These are phyloP conservation scores for Casuarina glauca DNA, from an alignment of 306 rosid species.

Conservation along the genomic window DNA sequence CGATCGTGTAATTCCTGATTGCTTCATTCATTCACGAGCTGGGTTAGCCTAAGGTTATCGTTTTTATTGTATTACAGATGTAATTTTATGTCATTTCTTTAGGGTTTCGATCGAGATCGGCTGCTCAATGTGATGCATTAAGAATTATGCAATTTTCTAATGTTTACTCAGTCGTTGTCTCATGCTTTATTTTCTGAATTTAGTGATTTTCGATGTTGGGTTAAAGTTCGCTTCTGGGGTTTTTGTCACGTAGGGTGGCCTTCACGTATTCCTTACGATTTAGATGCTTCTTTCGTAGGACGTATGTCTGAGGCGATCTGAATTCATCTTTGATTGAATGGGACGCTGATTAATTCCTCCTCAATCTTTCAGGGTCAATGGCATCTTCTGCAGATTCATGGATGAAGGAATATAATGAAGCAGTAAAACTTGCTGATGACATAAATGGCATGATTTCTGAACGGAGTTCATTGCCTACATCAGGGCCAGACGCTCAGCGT, in stretches of 20 bases:
- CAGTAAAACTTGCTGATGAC: slow-evolving; percentile 85
- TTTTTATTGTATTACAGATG: neutral
- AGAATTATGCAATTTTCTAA: neutral
- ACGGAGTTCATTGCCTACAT: slow-evolving; percentile 54
- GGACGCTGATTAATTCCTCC: neutral
- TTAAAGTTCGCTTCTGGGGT: neutral
- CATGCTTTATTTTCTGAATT: neutral
- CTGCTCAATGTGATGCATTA: neutral
- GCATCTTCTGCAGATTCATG: slow-evolving; percentile 89
- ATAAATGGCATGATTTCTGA: slow-evolving; percentile 89
- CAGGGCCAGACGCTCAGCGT: slow-evolving; percentile 94
- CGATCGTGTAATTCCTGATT: neutral
- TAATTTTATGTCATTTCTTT: neutral
- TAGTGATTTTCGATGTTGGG: neutral
- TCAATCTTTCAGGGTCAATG: slow-evolving; percentile 54
- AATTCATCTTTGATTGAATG: neutral
- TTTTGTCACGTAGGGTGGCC: neutral
- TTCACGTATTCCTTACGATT: too few relatives aligned
- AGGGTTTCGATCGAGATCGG: neutral
- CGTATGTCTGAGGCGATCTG: too few relatives aligned
- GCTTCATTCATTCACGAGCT: neutral
- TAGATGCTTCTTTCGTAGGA: too few relatives aligned
- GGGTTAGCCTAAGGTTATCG: neutral
- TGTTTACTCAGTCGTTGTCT: neutral
- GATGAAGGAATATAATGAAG: slow-evolving; percentile 93